Percentiles rank a stretch among this genome's conserved stretches.
phyloP scores from a whole-genome alignment of 179 eudicot species.

The Actinidia chinensis region DNA sequence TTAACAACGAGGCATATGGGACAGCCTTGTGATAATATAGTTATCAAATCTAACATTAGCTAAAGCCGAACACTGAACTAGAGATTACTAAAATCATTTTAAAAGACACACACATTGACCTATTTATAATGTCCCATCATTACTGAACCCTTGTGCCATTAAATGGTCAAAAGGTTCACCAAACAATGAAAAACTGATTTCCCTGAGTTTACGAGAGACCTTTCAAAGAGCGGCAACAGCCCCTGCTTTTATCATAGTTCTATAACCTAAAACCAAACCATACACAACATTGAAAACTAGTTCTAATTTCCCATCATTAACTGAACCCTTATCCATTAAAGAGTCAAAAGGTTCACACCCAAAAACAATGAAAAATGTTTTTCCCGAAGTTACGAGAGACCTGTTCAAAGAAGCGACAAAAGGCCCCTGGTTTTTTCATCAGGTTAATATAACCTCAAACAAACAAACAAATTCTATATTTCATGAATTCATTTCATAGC shows the following conservation, averaged over 20 bases:
- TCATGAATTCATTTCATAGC: no score
- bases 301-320: no score
- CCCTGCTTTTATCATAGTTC: conserved; percentile 46
- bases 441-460: conserved; percentile 22
- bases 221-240: conserved; percentile 24
- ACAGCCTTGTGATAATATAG: neutral
- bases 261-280: neutral
- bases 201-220: conserved; percentile 48
- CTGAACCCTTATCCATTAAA: conserved; percentile 37
- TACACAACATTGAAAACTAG: no score
- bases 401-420: conserved; percentile 34
- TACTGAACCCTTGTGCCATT: conserved; percentile 36
- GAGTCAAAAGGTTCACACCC: conserved; percentile 48
- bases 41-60: neutral
- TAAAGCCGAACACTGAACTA: neutral
- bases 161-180: conserved; percentile 41
- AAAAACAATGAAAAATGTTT: conserved; percentile 38
- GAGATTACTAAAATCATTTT: neutral
- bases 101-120: neutral
- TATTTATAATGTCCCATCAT: conserved; percentile 26
- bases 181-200: conserved; percentile 34
- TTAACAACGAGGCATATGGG: neutral
- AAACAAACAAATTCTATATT: no score
- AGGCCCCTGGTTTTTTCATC: conserved; percentile 50
- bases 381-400: conserved; percentile 52